These are phyloP conservation scores for Cornus kousa DNA, from an alignment of 148 eudicot genomes.

Conservation along the genomic window DNA sequence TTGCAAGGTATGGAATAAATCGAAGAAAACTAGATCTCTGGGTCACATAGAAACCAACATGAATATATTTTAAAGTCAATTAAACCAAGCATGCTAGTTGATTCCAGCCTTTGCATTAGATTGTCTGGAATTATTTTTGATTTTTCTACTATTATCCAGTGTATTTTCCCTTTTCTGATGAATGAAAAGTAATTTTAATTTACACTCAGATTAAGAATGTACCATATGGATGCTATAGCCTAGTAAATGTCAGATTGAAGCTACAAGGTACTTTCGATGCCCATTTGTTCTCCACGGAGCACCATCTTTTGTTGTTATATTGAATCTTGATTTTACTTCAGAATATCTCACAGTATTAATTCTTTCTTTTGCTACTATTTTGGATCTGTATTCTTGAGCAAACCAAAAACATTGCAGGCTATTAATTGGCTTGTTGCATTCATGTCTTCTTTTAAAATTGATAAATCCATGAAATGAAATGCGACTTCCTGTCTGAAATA, in stretches of 20 bases:
- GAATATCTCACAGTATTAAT: not conserved
- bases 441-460: too few species aligned
- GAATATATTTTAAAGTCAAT: not conserved
- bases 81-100: not conserved
- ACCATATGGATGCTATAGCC: not conserved
- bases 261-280: not conserved
- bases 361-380: too few species aligned
- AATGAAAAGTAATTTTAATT: not conserved
- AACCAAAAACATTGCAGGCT: too few species aligned
- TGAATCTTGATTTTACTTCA: not conserved
- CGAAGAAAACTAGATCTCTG: not conserved
- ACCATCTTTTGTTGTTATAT: not conserved
- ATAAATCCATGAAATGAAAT: too few species aligned
- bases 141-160: not conserved
- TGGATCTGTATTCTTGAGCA: too few species aligned
- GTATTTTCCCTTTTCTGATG: not conserved
- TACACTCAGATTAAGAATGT: not conserved
- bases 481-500: not conserved
- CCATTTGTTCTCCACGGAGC: not conserved
- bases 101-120: not conserved
- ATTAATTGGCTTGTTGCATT: too few species aligned
- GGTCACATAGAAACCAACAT: not conserved
- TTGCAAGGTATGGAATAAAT: conserved; percentile 42
- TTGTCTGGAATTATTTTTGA: not conserved
- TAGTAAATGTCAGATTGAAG: not conserved